phyloP scores from a whole-genome alignment of 2,329 filamentous ascomycete genomes.

The Pseudogymnoascus sp. region DNA sequence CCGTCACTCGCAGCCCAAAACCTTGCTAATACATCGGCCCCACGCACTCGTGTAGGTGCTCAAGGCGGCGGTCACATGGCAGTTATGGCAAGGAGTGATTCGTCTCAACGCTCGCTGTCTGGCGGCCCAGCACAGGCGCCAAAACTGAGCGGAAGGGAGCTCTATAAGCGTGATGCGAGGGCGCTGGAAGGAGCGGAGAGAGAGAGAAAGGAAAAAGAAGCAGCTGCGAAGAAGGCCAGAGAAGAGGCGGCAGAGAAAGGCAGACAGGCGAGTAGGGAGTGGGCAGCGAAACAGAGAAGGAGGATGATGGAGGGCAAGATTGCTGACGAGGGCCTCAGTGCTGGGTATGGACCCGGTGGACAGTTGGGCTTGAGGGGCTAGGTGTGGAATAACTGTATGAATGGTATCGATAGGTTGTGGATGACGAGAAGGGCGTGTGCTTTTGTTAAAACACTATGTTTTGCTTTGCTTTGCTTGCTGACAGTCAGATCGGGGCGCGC shows the following conservation, averaged over 20 bases:
- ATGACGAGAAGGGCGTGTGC: background rate
- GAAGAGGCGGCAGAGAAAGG: constrained; percentile 56
- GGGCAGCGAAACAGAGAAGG: constrained; percentile 50
- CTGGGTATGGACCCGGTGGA: constrained; percentile 23
- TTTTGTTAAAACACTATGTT: background rate
- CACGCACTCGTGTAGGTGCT: constrained; percentile 21
- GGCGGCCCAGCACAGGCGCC: background rate
- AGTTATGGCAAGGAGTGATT: background rate
- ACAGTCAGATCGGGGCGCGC: background rate
- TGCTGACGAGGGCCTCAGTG: constrained; percentile 19
- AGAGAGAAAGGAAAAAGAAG: constrained; percentile 49
- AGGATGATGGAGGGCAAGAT: constrained; percentile 17
- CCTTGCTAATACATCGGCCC: constrained; percentile 24
- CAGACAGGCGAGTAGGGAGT: constrained; percentile 51
- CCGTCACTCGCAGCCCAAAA: constrained; percentile 29
- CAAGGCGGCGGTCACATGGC: background rate
- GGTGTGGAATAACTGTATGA: background rate
- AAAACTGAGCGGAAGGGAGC: constrained; percentile 40
- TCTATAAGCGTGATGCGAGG: constrained; percentile 46
- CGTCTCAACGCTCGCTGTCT: background rate
- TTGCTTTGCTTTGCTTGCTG: background rate
- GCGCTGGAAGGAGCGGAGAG: constrained; percentile 41
- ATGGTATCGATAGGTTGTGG: background rate
- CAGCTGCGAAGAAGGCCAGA: constrained; percentile 46
- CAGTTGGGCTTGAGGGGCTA: constrained; percentile 18